Base-by-base conservation (phyloP, 2,329 filamentous ascomycete genomes). In the Aspergillus sp. region DNA sequence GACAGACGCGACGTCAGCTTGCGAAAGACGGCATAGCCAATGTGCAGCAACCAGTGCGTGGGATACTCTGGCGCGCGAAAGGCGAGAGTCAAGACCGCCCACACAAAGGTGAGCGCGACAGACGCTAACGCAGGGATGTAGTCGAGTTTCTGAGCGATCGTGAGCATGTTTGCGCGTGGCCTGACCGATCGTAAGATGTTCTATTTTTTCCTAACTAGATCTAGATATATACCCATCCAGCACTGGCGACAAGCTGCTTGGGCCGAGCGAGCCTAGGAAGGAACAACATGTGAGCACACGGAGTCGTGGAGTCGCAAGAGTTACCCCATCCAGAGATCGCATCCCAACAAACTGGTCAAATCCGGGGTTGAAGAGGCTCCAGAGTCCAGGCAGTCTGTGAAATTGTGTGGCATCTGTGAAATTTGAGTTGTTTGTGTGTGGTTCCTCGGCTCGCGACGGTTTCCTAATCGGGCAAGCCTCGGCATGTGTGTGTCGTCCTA, bases 1-100 rank as follows among this genome's bases (percentile, higher is more conserved):
- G 63, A 48, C 45, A 75, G 39, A 4, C 72, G 69, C 17, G 59
- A 40, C 1, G 70, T 73, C 3, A 64, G 58, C 56, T 72, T 71
- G 53, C 72, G 69, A 39, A 73, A 66, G 7, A 70, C 57, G 2
- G 72, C 70, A 64, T 75, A 74, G 27, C 70, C 71, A 33, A 74
- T 58, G 61, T 75, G 72, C 45, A 75, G 59, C 44, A 69, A 60
- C 52, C 70, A 58, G 4, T 68, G 65, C 19, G 67, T 67, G 19
- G 72, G 72, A 58, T 72, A 62, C 24, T 65, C 59, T 14, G 68
- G 61, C 12, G 64, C 64, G 15, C 69, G 70, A 60, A 64, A 65
- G 17, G 70, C 48, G 6, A 69, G 64, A 0, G 68, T 71, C 27
- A 72, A 40, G 4, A 71, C 52, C 4, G 70, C 67, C 62, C 67